Base-by-base conservation (phyloP, 257 asterid species). In the Fraxinus pennsylvanica region DNA sequence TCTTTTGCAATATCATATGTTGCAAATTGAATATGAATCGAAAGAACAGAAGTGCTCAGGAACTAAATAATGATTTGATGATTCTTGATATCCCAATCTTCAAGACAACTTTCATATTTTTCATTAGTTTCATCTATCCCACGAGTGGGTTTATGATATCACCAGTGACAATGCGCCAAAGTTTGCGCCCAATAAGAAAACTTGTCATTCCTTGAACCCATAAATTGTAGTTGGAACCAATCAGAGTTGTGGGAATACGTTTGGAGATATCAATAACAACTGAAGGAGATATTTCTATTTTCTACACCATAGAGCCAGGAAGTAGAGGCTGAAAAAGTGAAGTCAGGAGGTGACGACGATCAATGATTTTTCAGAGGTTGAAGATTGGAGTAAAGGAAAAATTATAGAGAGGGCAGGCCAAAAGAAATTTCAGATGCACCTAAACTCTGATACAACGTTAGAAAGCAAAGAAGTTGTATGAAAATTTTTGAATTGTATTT, bases 31-130 rank as follows among this genome's bases (percentile, higher is more conserved):
- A 66, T 41, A 45, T 36, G 85, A 57, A 74, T 57, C 4, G 77
- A n/a, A 9, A 61, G 32, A 25, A 43, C 35, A 0, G 17, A 74
- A 1, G 75, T 79, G 6, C 47, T 73, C 1, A 9, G 2, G 14
- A 79, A 39, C 43, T 70, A 73, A 0, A 74, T 79, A 13, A 79
- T 65, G 3, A 74, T 73, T 0, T 66, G 27, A 65, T 77, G 79
- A 76, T 81, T 76, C 72, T 68, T 52, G 25, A 19, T 43, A 72
- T 72, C 79, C 81, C 76, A 76, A 63, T 76, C 77, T 15, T 73
- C 76, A 32, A 69, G 71, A n/a, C 17, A 4, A 1, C 72, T 57
- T 3, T 5, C 35, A 76, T 19, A 71, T 32, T 79, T 41, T n/a
- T 1, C 17, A 35, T 67, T 7, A 1, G 21, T 6, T 25, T 81